Evolutionary conservation across 2,329 filamentous ascomycete species (phyloP).

Genomic region (Epichloe amarillans): DNA sequence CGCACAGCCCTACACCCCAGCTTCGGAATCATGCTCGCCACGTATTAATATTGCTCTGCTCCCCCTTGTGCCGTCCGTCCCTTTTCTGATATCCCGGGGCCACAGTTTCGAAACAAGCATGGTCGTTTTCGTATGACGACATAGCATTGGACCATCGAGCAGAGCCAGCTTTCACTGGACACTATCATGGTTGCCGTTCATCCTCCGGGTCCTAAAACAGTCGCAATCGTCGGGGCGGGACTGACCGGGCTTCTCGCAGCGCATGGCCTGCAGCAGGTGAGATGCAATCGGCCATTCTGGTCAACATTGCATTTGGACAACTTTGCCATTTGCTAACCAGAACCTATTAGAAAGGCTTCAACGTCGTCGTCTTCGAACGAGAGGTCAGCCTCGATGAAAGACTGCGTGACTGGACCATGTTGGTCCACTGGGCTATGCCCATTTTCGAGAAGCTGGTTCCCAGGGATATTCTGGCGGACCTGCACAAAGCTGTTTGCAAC

Average conservation of each 20-base stretch:
- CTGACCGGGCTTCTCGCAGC: conserved; percentile 23
- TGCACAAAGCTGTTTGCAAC: conserved; percentile 22
- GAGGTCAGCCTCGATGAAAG: conserved; percentile 17
- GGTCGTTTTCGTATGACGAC: too few species aligned
- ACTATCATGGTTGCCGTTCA: neutral
- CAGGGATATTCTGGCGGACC: conserved; percentile 14
- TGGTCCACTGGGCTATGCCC: conserved; percentile 26
- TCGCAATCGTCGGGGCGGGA: conserved; percentile 25
- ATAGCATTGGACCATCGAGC: neutral
- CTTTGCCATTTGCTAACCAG: neutral
- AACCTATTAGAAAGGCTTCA: conserved; percentile 17
- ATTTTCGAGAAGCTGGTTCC: conserved; percentile 21
- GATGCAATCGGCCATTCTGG: conserved; percentile 2
- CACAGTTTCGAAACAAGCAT: too few species aligned
- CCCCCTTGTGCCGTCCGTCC: too few species aligned
- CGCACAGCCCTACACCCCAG: too few species aligned
- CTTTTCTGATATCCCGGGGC: too few species aligned
- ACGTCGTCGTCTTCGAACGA: conserved; percentile 19
- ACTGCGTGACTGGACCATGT: conserved; percentile 25
- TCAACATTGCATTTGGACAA: neutral
- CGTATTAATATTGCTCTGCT: too few species aligned
- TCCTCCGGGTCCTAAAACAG: conserved; percentile 6
- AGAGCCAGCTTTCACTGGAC: neutral
- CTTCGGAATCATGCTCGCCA: too few species aligned
- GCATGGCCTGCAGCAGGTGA: conserved; percentile 23